Conservation (phyloP, 768 basidiomycete species). For the Suillus spraguei region DNA sequence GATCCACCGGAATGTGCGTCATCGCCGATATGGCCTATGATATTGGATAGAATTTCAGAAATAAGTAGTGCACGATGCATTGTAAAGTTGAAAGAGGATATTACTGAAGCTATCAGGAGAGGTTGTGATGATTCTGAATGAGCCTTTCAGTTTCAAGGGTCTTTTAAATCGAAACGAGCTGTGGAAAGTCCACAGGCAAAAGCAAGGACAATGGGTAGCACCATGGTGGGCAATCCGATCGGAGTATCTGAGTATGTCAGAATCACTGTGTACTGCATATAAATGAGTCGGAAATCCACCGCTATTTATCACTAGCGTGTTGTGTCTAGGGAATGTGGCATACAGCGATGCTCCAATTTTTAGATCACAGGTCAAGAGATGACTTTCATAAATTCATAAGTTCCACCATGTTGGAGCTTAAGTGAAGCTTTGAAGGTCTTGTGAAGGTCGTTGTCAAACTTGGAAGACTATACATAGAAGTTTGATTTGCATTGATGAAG, state of each 20-base stretch:
- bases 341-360: neutral
- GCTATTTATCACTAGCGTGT: neutral
- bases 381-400: neutral
- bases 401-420: neutral
- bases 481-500: neutral
- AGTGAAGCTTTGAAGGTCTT: no score
- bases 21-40: neutral
- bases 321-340: neutral
- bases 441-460: slow-evolving; percentile 49
- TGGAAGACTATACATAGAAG: neutral
- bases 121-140: neutral
- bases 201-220: neutral
- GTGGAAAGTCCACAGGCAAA: neutral
- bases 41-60: neutral
- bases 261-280: neutral
- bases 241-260: neutral
- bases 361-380: neutral
- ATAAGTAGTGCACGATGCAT: neutral
- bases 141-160: slow-evolving; percentile 18
- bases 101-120: slow-evolving; percentile 43
- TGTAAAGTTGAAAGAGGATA: neutral
- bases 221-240: neutral
- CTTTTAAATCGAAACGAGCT: neutral
- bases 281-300: neutral
- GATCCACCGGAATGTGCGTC: neutral